Evolutionary conservation across 306 rosid genomes (phyloP).

Genomic region (Trifolium dubium): DNA sequence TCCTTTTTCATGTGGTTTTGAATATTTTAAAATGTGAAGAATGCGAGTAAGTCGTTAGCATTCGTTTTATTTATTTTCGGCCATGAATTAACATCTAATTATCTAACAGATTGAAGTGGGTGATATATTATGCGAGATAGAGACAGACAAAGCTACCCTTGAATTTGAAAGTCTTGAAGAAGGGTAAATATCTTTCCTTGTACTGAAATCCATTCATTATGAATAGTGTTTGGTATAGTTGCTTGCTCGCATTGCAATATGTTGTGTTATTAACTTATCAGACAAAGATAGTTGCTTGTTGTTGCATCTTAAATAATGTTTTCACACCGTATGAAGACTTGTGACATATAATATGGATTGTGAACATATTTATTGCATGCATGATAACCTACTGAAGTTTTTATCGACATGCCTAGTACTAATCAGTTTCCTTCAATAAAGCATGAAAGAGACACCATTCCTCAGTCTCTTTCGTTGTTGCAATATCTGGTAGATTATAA

Average conservation of each 20-base stretch:
- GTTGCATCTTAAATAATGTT: slow-evolving; percentile 25
- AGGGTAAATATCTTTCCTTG: slow-evolving; percentile 72
- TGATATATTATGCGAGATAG: slow-evolving; percentile 96
- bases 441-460: slow-evolving; percentile 11
- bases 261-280: not conserved
- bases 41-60: slow-evolving; percentile 31
- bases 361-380: slow-evolving; percentile 18
- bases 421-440: slow-evolving; percentile 23
- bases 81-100: slow-evolving; percentile 31
- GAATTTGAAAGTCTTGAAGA: slow-evolving; percentile 95
- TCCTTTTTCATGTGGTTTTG: slow-evolving; percentile 17
- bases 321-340: slow-evolving; percentile 18
- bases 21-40: slow-evolving; percentile 31
- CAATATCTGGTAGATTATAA: slow-evolving; percentile 24
- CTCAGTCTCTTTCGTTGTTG: not conserved
- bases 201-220: slow-evolving; percentile 23
- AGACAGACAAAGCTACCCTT: slow-evolving; percentile 97
- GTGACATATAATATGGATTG: slow-evolving; percentile 24
- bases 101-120: slow-evolving; percentile 89
- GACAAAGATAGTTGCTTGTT: no score
- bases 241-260: slow-evolving; percentile 10
- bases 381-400: slow-evolving; percentile 10
- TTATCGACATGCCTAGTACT: slow-evolving; percentile 17
- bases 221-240: slow-evolving; percentile 31
- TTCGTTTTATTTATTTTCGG: slow-evolving; percentile 6